Conservation (phyloP, 2,329 filamentous ascomycete species). For the Talaromyces sp. region DNA sequence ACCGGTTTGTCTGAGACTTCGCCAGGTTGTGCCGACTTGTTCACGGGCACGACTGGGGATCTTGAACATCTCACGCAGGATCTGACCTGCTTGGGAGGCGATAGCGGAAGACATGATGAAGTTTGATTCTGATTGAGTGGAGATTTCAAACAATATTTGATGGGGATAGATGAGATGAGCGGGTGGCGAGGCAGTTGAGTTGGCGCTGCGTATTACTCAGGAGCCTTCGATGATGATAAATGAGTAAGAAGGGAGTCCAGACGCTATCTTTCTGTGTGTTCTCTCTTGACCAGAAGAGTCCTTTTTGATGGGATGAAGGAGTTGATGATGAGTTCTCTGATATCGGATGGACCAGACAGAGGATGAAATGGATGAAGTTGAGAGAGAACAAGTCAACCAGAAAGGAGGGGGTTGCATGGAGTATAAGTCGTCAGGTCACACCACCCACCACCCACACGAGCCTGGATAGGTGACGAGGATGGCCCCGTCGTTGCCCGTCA, state of each 20-base stretch:
- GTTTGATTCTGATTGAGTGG: neutral
- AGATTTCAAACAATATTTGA: neutral
- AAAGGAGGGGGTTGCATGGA: neutral
- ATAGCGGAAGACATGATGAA: slow-evolving; percentile 14
- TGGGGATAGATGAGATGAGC: neutral
- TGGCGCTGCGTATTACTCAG: neutral
- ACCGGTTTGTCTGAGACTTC: slow-evolving; percentile 14
- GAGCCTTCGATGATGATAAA: no score
- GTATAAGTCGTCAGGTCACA: neutral
- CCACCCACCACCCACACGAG: neutral
- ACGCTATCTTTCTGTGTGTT: no score
- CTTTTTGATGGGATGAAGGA: neutral
- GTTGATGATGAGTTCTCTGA: neutral
- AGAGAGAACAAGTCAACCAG: neutral
- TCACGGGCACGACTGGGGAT: slow-evolving; percentile 13
- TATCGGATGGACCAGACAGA: neutral
- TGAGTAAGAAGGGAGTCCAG: neutral
- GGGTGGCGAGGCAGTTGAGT: neutral
- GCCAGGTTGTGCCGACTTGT: slow-evolving; percentile 10
- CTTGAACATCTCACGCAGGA: slow-evolving; percentile 16
- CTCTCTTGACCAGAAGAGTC: neutral
- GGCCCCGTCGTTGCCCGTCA: neutral
- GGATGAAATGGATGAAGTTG: neutral
- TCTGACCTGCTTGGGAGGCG: slow-evolving; percentile 13
- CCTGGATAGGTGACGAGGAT: neutral